These are phyloP conservation scores for Tricladium varicosporioides DNA, from an alignment of 2,329 filamentous ascomycete genomes.

Conservation along the genomic window DNA sequence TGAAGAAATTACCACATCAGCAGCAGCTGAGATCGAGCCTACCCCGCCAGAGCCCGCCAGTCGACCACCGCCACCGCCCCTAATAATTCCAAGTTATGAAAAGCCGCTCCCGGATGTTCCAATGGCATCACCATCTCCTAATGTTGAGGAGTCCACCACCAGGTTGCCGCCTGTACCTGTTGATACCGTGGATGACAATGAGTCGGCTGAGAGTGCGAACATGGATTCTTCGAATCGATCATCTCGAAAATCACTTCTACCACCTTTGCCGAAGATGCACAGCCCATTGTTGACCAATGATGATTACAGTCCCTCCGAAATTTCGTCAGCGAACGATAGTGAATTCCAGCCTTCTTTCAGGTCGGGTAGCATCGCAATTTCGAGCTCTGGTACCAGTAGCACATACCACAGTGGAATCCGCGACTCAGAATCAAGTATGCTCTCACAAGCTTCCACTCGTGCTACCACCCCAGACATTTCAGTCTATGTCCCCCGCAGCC, in stretches of 20 bases:
- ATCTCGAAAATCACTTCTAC: constrained; percentile 48
- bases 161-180: constrained; percentile 12
- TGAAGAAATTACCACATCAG: constrained; percentile 20
- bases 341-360: constrained; percentile 54
- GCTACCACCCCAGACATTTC: constrained; percentile 78
- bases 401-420: constrained; percentile 71
- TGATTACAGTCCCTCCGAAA: constrained; percentile 48
- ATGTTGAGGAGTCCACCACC: constrained; percentile 9
- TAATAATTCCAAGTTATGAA: constrained; percentile 51
- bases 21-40: constrained; percentile 10
- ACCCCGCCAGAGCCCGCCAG: constrained; percentile 32
- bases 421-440: constrained; percentile 75
- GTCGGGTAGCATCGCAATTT: constrained; percentile 70
- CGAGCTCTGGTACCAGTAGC: constrained; percentile 74
- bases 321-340: constrained; percentile 43
- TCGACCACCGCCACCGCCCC: constrained; percentile 43
- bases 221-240: constrained; percentile 37
- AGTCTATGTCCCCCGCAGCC: constrained; percentile 35
- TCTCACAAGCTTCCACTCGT: constrained; percentile 81
- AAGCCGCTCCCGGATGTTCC: constrained; percentile 70
- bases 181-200: constrained; percentile 21
- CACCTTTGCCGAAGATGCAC: constrained; percentile 56
- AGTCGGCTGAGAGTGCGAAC: constrained; percentile 33
- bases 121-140: constrained; percentile 33
- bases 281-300: constrained; percentile 48